Conservation (phyloP, 2,329 filamentous ascomycete species). For the Lasiodiplodia hormozganensis region DNA sequence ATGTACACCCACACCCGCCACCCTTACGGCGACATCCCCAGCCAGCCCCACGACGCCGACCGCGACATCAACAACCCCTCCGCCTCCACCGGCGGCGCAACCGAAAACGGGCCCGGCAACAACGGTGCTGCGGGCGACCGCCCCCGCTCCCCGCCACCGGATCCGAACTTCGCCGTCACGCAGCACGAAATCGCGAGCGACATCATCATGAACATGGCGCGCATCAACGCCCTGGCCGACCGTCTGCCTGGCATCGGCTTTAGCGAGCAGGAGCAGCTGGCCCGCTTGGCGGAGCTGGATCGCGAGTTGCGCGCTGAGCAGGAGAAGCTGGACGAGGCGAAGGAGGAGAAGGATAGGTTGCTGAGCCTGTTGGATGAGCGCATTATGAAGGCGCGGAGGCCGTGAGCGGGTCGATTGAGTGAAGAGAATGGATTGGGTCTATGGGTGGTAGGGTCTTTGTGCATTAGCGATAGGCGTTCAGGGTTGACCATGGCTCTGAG, state of each 20-base stretch:
- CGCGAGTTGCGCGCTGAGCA: slow-evolving; percentile 52
- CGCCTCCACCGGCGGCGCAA: slow-evolving; percentile 31
- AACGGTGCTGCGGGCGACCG: slow-evolving; percentile 6
- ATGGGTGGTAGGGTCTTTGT: not conserved
- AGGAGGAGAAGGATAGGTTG: slow-evolving; percentile 51
- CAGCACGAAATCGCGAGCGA: slow-evolving; percentile 74
- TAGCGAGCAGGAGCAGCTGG: slow-evolving; percentile 78
- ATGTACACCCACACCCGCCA: slow-evolving; percentile 53
- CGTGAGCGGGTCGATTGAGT: slow-evolving; percentile 28
- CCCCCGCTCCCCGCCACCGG: slow-evolving; percentile 24
- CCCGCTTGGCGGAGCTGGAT: slow-evolving; percentile 58
- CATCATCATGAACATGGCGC: slow-evolving; percentile 79
- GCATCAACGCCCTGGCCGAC: slow-evolving; percentile 79
- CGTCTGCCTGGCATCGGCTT: slow-evolving; percentile 78
- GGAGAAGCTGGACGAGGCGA: slow-evolving; percentile 48
- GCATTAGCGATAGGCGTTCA: slow-evolving; percentile 1
- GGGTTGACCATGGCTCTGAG: not conserved
- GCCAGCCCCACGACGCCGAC: slow-evolving; percentile 49
- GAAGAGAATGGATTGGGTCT: no score
- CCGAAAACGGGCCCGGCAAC: slow-evolving; percentile 30
- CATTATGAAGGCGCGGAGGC: slow-evolving; percentile 49
- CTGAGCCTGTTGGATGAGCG: slow-evolving; percentile 55
- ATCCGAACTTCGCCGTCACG: slow-evolving; percentile 19
- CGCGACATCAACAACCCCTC: slow-evolving; percentile 34
- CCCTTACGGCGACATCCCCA: slow-evolving; percentile 50